phyloP scores from a whole-genome alignment of 331 rosid species.

The Acacia pycnantha region DNA sequence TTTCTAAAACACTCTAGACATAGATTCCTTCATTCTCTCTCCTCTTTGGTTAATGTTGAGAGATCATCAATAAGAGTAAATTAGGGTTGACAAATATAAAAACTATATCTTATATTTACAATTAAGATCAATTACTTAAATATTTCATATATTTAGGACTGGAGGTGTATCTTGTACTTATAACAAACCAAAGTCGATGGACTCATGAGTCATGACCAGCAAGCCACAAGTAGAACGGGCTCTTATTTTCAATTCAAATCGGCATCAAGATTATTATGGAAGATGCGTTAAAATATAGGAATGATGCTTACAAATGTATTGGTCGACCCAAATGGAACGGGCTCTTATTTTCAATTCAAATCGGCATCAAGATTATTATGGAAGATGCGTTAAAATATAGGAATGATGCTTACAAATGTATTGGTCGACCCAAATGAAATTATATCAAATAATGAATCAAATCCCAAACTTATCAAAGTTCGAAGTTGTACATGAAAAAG shows the following conservation, averaged over 20 bases:
- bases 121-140: too few species aligned
- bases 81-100: too few species aligned
- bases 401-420: neutral
- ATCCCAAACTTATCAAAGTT: too few species aligned
- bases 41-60: too few species aligned
- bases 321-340: neutral
- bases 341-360: neutral
- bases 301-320: neutral
- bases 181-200: neutral
- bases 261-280: neutral
- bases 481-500: too few species aligned
- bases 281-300: neutral
- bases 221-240: neutral
- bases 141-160: too few species aligned
- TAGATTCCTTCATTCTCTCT: too few species aligned
- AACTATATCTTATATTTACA: too few species aligned
- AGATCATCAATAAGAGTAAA: too few species aligned
- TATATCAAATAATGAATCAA: neutral
- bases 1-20: too few species aligned
- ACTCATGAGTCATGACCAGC: neutral
- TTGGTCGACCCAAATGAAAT: neutral
- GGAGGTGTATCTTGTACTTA: too few species aligned
- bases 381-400: neutral
- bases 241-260: neutral
- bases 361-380: neutral